A percentile compares a stretch with the other conserved stretches of the same genome.
Conservation (phyloP, 2,329 filamentous ascomycete species). For the Fusarium sp. region DNA sequence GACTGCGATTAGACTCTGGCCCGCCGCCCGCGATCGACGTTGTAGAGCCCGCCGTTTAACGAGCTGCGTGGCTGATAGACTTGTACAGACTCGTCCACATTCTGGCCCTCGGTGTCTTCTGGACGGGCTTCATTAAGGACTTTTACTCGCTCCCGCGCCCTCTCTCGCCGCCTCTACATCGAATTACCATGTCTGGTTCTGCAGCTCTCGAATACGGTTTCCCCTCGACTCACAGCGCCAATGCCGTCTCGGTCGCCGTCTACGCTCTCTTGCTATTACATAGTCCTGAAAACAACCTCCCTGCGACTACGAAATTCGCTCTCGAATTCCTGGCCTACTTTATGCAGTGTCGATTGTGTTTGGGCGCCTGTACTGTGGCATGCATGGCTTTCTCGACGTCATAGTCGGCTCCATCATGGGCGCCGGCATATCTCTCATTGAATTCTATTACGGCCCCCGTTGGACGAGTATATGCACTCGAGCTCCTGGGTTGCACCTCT, state of each 20-base stretch:
- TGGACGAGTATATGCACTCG: constrained; percentile 78
- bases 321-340: constrained; percentile 79
- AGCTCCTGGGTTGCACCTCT: constrained; percentile 74
- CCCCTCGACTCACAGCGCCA: constrained; percentile 96
- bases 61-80: constrained; percentile 33
- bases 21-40: background rate
- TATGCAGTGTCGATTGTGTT: constrained; percentile 92
- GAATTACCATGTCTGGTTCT: constrained; percentile 97
- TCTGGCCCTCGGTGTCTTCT: constrained; percentile 82
- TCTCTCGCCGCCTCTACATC: constrained; percentile 88
- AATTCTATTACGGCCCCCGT: constrained; percentile 70
- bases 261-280: constrained; percentile 82
- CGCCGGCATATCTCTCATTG: constrained; percentile 69
- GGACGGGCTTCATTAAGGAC: constrained; percentile 95
- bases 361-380: constrained; percentile 94
- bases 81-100: constrained; percentile 74
- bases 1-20: background rate
- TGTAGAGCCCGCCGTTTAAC: background rate
- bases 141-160: constrained; percentile 92
- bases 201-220: constrained; percentile 97
- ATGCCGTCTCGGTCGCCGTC: constrained; percentile 92
- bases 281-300: constrained; percentile 71
- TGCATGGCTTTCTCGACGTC: constrained; percentile 98
- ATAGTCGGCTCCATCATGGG: constrained; percentile 83
- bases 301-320: constrained; percentile 67